Evolutionary conservation across 1,284 basidiomycete species (phyloP).

Genomic region (Cutaneotrichosporon mucoides): DNA sequence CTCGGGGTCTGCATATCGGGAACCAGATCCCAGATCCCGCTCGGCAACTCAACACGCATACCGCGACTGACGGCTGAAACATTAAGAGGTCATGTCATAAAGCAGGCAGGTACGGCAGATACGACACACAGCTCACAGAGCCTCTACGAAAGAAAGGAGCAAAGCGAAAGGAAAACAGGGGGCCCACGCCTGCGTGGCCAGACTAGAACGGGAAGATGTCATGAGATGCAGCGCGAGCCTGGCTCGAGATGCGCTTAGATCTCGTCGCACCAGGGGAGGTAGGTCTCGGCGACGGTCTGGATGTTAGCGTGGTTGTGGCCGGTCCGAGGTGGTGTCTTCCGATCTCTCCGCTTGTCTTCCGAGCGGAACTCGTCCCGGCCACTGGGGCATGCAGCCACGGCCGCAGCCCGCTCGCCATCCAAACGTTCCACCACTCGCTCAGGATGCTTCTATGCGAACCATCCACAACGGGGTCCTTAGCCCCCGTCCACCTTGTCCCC

Average conservation of each 20-base stretch:
- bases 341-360: too few species aligned
- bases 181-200: neutral
- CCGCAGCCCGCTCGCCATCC: too few species aligned
- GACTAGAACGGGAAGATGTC: neutral
- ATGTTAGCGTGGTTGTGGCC: neutral
- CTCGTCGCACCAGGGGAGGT: slow-evolving; percentile 36
- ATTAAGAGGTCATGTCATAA: neutral
- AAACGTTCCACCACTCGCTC: too few species aligned
- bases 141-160: neutral
- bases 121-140: neutral
- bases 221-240: neutral
- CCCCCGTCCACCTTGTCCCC: too few species aligned
- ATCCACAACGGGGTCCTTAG: too few species aligned
- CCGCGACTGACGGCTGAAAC: too few species aligned
- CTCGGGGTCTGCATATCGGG: too few species aligned
- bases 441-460: too few species aligned
- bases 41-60: too few species aligned
- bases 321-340: neutral
- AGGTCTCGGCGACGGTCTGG: slow-evolving; percentile 40
- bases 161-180: neutral
- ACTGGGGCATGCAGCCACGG: too few species aligned
- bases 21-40: too few species aligned
- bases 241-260: neutral
- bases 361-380: too few species aligned
- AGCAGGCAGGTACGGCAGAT: neutral